phyloP scores from a whole-genome alignment of 108 stramenopile species.

The Pseudonitzschia multiseries region DNA sequence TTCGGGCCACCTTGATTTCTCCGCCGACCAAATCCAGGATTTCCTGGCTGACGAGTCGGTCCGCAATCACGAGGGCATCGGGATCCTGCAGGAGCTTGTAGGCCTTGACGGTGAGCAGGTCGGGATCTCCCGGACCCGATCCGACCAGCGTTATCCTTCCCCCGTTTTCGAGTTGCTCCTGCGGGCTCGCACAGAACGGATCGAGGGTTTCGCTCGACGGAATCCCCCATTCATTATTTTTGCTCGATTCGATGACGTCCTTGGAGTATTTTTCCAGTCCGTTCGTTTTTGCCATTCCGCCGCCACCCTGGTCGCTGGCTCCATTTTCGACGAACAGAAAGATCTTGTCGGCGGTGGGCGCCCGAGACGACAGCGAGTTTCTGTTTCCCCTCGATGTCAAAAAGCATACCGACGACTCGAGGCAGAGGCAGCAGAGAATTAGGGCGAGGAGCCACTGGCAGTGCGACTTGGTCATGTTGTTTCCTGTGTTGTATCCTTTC shows the following conservation, averaged over 20 bases:
- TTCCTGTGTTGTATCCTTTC: not conserved
- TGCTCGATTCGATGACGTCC: slow-evolving; percentile 19
- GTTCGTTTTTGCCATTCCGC: not conserved
- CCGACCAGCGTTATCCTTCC: slow-evolving; percentile 84
- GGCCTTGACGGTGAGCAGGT: slow-evolving; percentile 91
- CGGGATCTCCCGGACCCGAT: slow-evolving; percentile 94
- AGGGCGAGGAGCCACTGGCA: not conserved
- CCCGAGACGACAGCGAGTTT: not conserved
- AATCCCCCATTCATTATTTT: slow-evolving; percentile 51
- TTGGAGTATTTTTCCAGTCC: slow-evolving; percentile 10
- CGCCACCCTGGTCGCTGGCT: not conserved
- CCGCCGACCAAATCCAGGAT: slow-evolving; percentile 78
- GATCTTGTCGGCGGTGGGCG: not conserved
- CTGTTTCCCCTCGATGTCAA: not conserved
- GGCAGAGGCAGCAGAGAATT: not conserved
- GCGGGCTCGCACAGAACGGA: slow-evolving; percentile 30
- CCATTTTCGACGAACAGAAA: slow-evolving; percentile 6
- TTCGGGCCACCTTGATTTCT: slow-evolving; percentile 85
- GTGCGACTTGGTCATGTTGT: not conserved
- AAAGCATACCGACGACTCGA: not conserved
- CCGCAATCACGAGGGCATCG: slow-evolving; percentile 83
- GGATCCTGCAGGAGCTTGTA: slow-evolving; percentile 56
- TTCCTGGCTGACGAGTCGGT: slow-evolving; percentile 90
- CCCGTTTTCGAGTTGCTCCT: slow-evolving; percentile 45
- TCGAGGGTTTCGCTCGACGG: slow-evolving; percentile 29